These are phyloP conservation scores for Camelina neglecta DNA, from an alignment of 345 rosid genomes.

Conservation along the genomic window DNA sequence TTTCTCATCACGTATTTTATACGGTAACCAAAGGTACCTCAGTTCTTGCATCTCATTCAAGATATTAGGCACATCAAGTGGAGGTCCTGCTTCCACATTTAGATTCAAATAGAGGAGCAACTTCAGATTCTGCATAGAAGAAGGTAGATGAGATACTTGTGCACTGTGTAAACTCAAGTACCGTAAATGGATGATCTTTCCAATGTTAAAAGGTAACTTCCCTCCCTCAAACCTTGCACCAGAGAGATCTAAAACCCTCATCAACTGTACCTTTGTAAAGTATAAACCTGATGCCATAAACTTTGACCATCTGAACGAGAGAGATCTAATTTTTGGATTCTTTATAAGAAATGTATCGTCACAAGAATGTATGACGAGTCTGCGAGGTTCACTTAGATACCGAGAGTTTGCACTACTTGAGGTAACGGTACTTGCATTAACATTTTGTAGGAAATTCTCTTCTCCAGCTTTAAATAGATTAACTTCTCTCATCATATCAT, in stretches of 20 bases:
- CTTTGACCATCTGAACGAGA: background rate
- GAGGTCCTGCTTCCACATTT: background rate
- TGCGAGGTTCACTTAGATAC: slow-evolving; percentile 20
- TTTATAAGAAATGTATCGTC: background rate
- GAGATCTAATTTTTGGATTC: background rate
- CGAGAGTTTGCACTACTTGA: background rate
- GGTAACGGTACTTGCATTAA: background rate
- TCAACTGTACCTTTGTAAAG: background rate
- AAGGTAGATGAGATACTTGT: background rate
- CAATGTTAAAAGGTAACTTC: slow-evolving; percentile 37
- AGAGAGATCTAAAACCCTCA: background rate
- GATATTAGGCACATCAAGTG: background rate
- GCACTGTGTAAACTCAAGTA: background rate
- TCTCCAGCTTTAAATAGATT: slow-evolving; percentile 29
- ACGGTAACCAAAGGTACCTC: slow-evolving; percentile 6
- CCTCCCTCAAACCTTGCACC: background rate
- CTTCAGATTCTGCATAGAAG: slow-evolving; percentile 27
- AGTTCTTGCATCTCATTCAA: slow-evolving; percentile 19
- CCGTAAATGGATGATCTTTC: slow-evolving; percentile 46
- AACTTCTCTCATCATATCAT: slow-evolving; percentile 39
- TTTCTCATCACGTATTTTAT: background rate
- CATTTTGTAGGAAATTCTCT: slow-evolving; percentile 19
- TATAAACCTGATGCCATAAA: background rate
- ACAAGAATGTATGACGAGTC: background rate
- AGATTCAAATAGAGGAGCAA: slow-evolving; percentile 20